A percentile compares a stretch with the other conserved stretches of the same genome.
phyloP scores from a whole-genome alignment of 1,284 basidiomycete species.

The Austroboletus olivaceoglutinosus region DNA sequence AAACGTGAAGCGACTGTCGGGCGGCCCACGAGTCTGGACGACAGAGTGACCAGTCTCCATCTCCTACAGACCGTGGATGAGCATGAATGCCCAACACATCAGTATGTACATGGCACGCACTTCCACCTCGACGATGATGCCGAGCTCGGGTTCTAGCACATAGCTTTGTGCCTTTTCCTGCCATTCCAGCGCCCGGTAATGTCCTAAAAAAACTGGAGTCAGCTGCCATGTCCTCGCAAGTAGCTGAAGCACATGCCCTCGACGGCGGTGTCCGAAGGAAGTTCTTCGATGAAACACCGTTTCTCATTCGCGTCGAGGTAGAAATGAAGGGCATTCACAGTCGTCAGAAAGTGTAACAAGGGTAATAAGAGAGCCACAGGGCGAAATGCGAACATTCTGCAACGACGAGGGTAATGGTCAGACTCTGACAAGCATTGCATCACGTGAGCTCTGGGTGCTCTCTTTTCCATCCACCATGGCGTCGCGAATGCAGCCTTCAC shows the following conservation, averaged over 20 bases:
- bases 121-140: constrained; percentile 88
- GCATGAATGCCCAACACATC: not conserved
- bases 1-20: constrained; percentile 93
- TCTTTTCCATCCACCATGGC: constrained; percentile 40
- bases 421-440: constrained; percentile 2
- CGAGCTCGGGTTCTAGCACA: constrained; percentile 72
- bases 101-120: constrained; percentile 43
- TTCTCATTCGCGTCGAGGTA: constrained; percentile 91
- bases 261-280: constrained; percentile 95
- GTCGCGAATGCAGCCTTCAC: constrained; percentile 58
- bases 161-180: constrained; percentile 72
- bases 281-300: constrained; percentile 95
- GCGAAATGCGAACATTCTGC: constrained; percentile 28
- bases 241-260: constrained; percentile 62
- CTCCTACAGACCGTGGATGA: constrained; percentile 52
- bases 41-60: constrained; percentile 72
- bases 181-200: constrained; percentile 93
- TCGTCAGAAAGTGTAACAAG: constrained; percentile 19
- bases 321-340: constrained; percentile 64
- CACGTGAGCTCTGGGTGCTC: constrained; percentile 21
- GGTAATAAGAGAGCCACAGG: constrained; percentile 17
- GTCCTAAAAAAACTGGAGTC: constrained; percentile 55
- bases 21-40: constrained; percentile 85
- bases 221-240: not conserved
- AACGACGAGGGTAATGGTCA: not conserved